Base-by-base conservation (phyloP, 202 grass and related monocot species). In the Bolboschoenoplectus hybrid region DNA sequence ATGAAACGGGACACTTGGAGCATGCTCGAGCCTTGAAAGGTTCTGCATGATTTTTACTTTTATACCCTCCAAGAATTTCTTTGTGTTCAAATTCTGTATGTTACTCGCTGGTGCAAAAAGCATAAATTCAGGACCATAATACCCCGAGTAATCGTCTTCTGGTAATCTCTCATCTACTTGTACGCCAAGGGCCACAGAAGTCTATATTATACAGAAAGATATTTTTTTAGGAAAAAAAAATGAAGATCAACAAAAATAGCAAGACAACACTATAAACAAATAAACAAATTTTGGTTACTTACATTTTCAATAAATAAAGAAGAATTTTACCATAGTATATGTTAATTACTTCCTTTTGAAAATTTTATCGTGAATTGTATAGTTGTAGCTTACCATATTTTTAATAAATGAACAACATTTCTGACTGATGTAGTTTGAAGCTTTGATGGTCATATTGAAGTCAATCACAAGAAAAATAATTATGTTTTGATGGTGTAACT, bases 41-140 rank as follows among this genome's bases (percentile, higher is more conserved):
- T 94, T 96, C 43, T 94, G 90, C 4, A 99, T 83, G 90, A 99
- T 87, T 85, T 87, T 96, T 34, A 89, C 82, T 85, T 91, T 99
- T 90, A 96, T 92, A 57, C 87, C 92, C 84, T 99, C 89, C 85
- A 99, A 94, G 56, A 86, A 87, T 36, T 85, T 68, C 6, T 44
- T 10, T n/a, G 97, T 89, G 82, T 99, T 99, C 90, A 91, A 92
- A 61, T 99, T 99, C 86, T 99, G 92, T 93, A 99, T 99, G 80
- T 99, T 99, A 94, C 93, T 99, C 77, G 93, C 86, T 79, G 92
- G 89, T 81, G 91, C 92, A 81, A 94, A 85, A 86, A 99, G 89
- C 65, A 86, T 92, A 85, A 92, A 97, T 76, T 91, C 90, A 77
- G 97, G 97, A 81, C 93, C 97, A 89, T 94, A 99, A 82, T 99